Conservation (phyloP, 2,329 filamentous ascomycete genomes). For the Aspergillus pseudonomiae region DNA sequence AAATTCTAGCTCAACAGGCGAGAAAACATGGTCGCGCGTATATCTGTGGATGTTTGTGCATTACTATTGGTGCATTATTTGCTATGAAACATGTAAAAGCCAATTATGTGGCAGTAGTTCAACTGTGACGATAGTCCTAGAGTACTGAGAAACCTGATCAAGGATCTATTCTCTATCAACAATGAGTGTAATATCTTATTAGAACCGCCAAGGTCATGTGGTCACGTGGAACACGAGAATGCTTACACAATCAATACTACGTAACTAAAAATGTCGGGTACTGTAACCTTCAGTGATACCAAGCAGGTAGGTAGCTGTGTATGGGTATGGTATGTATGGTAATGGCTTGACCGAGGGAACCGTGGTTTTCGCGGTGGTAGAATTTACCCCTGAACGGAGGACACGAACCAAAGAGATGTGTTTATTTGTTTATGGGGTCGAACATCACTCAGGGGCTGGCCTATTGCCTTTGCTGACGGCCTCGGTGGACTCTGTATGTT, state of each 20-base stretch:
- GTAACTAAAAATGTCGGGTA: neutral
- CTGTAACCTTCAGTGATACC: neutral
- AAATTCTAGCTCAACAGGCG: neutral
- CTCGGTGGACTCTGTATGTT: conserved; percentile 1
- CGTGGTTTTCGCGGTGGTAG: conserved; percentile 22
- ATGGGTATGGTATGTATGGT: conserved; percentile 15
- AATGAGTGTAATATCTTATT: neutral
- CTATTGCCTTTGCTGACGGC: neutral
- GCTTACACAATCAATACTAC: neutral
- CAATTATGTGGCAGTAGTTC: neutral
- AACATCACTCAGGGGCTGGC: conserved; percentile 10
- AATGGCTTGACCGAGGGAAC: conserved; percentile 17
- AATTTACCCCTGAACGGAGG: conserved; percentile 29
- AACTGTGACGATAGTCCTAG: neutral
- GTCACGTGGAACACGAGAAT: neutral
- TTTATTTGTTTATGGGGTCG: conserved; percentile 11
- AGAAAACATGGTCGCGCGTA: neutral
- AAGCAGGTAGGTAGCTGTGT: neutral
- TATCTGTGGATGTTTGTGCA: neutral
- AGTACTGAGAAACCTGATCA: neutral
- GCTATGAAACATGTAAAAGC: neutral
- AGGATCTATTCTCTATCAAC: neutral
- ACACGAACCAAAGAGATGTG: conserved; percentile 24
- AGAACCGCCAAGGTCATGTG: neutral
- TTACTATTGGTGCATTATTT: neutral